Base-by-base conservation (phyloP, 2,329 filamentous ascomycete genomes). In the Exutisphaerella laricina region DNA sequence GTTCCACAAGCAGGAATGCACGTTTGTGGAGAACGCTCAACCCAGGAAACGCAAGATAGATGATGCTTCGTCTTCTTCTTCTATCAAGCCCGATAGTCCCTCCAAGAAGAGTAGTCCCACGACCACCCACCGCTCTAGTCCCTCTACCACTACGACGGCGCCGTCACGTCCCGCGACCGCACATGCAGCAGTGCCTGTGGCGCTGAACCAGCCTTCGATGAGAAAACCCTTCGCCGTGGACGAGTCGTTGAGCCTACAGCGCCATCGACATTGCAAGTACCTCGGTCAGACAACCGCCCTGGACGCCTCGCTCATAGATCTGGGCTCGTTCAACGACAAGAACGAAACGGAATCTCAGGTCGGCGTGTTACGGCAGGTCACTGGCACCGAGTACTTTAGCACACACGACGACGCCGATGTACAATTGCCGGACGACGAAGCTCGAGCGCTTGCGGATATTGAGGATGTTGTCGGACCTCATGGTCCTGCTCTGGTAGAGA, bases 261-360 rank as follows among this genome's bases (percentile, higher is more conserved):
- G 78, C 58, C 82, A 87, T 63, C 80, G 84, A 48, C 88, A 84
- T 63, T 88, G 84, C 67, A 84, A 87, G 66, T 87, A 90, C 60
- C 86, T 92, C 55, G 86, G 86, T 18, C 79, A 84, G 45, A 90
- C 85, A 38, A 88, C 85, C 38, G 84, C 88, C 57, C 87, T 89
- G 60, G 86, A 92, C 61, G 84, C 85, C 12, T 82, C 82, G n/a
- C 73, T 92, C 41, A 86, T 90, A 65, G 85, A 86, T 56, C 73
- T 90, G 16, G 88, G 85, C 16, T 75, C 80, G 4, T 89, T 89
- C 63, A 84, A 90, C 66, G 82, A 81, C 21, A 82, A 85, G 61
- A 85, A 89, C 69, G 85, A 90, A 67, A 88, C 83, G 58, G 76
- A 84, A 16, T 73, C 87, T 44, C 77, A 84, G 28, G 66, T 74